A percentile compares a stretch with the other conserved stretches of the same genome.
Conservation (phyloP, 2,329 filamentous ascomycete genomes). For the Fusarium denticulatum region DNA sequence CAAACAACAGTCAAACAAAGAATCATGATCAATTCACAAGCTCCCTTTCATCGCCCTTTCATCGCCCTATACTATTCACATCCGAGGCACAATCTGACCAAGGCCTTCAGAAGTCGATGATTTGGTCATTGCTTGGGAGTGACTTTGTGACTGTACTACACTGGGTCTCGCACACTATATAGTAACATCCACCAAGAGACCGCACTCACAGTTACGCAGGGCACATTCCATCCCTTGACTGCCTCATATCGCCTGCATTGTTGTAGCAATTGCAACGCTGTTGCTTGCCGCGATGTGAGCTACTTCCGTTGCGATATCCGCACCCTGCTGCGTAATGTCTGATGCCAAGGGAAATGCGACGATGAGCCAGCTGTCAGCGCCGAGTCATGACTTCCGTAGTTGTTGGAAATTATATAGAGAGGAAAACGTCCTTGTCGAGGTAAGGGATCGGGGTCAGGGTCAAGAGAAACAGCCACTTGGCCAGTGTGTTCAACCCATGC, state of each 20-base stretch:
- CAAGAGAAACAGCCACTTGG: not conserved
- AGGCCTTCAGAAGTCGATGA: too few relatives aligned
- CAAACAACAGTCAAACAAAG: not conserved
- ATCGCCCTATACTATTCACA: not conserved
- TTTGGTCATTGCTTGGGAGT: not conserved
- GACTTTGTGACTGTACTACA: not conserved
- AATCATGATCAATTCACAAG: too few relatives aligned
- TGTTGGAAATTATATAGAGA: not conserved
- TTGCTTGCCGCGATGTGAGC: not conserved
- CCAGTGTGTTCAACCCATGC: accelerated
- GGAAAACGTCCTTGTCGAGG: accelerated
- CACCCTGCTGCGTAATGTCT: accelerated
- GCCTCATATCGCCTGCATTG: accelerated
- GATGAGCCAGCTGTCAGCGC: accelerated
- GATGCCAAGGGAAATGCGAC: accelerated
- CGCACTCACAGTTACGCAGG: not conserved
- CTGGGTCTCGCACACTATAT: not conserved
- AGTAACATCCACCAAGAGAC: not conserved
- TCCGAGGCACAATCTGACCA: accelerated
- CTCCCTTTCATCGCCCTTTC: not conserved
- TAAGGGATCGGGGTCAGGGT: accelerated
- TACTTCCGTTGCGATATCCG: not conserved
- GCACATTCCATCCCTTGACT: accelerated
- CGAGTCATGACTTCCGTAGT: accelerated
- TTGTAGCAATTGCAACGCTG: not conserved